phyloP scores from a whole-genome alignment of 164 flowering plant genomes.

The Kingdonia uniflora region DNA sequence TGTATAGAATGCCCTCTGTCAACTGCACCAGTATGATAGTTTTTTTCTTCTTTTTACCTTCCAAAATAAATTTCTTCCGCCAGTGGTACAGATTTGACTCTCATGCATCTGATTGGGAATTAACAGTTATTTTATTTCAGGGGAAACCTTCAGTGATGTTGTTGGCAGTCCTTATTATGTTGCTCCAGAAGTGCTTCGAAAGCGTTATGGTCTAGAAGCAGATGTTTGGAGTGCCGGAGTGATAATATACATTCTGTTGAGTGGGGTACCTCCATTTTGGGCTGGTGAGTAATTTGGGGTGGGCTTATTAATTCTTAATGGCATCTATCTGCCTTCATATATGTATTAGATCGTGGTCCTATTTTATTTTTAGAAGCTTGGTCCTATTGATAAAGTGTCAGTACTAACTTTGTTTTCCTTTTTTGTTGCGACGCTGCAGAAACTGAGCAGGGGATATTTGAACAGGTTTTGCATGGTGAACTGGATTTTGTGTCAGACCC shows the following conservation, averaged over 20 bases:
- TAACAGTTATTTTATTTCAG: conserved; percentile 26
- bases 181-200: conserved; percentile 72
- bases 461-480: conserved; percentile 63
- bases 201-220: conserved; percentile 65
- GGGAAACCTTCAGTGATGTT: conserved; percentile 64
- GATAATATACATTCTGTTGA: conserved; percentile 58
- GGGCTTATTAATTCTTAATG: neutral
- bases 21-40: no score
- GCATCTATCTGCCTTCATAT: neutral
- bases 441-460: conserved; percentile 65
- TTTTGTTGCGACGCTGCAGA: conserved; percentile 27
- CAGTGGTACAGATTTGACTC: no score
- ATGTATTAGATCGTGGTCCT: neutral
- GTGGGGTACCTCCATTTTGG: conserved; percentile 95
- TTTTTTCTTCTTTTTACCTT: no score
- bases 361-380: neutral
- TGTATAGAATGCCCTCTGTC: no score
- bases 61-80: no score
- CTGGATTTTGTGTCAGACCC: conserved; percentile 69
- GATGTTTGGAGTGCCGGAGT: conserved; percentile 97
- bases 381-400: no score
- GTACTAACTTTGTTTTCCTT: neutral
- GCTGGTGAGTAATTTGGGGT: conserved; percentile 52
- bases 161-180: conserved; percentile 95
- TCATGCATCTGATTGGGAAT: neutral